Evolutionary conservation across 2,329 filamentous ascomycete species (phyloP), one percentile per base, ranked within the genome.

Genomic region (Microdochium trichocladiopsis): DNA sequence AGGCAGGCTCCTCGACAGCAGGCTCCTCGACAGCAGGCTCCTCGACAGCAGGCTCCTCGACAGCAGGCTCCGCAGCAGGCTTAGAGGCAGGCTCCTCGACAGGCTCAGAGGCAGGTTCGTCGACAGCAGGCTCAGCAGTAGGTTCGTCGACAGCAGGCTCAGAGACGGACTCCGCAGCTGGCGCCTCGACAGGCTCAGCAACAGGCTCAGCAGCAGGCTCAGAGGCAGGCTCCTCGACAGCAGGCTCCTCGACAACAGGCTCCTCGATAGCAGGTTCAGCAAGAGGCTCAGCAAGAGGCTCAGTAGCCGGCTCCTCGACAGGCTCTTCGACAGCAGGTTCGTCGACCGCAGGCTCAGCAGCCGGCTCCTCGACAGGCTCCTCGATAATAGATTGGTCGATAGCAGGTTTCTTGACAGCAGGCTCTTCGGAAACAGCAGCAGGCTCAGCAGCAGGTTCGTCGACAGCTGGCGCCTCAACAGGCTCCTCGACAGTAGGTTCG

Each of bases 381-480:
- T 45, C n/a, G 9, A 16, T 9, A 8, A 22, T 22, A 45, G 37
- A 45, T 8, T n/a, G 9, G 16, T 45, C 37, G 37, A 45, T 45
- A 18, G 37, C n/a, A 22, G 8, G 37, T 45, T 45, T 25, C 22
- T 53, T 47, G 47, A 9, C 33, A 50, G 33, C 23, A 45, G 25
- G 22, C 37, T 37, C 53, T 24, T 52, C 47, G 22, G 31, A 25
- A 48, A 47, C 48, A 25, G 49, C 23, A 16, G 47, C 41, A 22
- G 52, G 33, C 50, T 49, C 18, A 25, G 37, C 33, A 12, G 49
- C 41, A 16, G 28, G 11, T 18, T 52, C 53, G 11, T 47, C 22
- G 10, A 18, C 11, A 52, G 48, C 50, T 50, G 49, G 41, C 22
- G 41, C 50, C n/a, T 51, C 51, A 55, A 56, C 22, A 58, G 61